Evolutionary conservation across 75 land plant genomes (phyloP).

Genomic region (Azolla pinnata): DNA sequence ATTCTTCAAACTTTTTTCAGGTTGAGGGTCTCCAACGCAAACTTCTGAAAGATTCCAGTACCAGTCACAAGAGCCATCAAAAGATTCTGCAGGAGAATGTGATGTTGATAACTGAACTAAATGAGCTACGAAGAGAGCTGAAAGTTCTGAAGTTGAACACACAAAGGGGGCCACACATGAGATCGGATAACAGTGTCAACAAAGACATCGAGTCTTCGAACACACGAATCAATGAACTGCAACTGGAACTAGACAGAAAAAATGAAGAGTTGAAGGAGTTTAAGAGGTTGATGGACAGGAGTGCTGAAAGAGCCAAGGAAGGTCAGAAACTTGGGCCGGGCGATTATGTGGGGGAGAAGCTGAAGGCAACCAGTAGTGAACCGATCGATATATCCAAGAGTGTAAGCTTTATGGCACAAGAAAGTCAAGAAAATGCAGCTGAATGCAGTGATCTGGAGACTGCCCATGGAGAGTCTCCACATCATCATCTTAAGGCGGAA

Average conservation of each 20-base stretch:
- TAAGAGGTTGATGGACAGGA: neutral
- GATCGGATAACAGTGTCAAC: constrained; percentile 5
- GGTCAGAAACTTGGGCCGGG: no score
- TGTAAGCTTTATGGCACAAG: no score
- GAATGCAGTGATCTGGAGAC: no score
- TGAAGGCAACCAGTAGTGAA: no score
- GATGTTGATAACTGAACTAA: constrained; percentile 17
- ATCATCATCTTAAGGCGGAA: no score
- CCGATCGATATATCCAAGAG: no score
- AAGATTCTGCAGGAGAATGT: constrained; percentile 23
- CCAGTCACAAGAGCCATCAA: constrained; percentile 16
- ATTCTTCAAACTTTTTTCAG: constrained; percentile 4
- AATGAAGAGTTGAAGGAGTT: constrained; percentile 2
- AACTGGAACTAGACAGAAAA: constrained; percentile 1
- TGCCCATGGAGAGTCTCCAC: no score
- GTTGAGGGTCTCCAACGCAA: constrained; percentile 20
- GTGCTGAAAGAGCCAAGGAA: no score
- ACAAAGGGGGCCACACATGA: constrained; percentile 13
- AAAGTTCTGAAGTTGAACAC: constrained; percentile 13
- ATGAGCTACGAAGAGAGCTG: constrained; percentile 21
- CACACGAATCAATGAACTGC: neutral
- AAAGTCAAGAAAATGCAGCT: no score
- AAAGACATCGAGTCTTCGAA: constrained; percentile 3
- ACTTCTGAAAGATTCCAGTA: constrained; percentile 20
- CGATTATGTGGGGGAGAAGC: no score